Conservation (phyloP, 352 stramenopile genomes). For the Pythium brachiatum region DNA sequence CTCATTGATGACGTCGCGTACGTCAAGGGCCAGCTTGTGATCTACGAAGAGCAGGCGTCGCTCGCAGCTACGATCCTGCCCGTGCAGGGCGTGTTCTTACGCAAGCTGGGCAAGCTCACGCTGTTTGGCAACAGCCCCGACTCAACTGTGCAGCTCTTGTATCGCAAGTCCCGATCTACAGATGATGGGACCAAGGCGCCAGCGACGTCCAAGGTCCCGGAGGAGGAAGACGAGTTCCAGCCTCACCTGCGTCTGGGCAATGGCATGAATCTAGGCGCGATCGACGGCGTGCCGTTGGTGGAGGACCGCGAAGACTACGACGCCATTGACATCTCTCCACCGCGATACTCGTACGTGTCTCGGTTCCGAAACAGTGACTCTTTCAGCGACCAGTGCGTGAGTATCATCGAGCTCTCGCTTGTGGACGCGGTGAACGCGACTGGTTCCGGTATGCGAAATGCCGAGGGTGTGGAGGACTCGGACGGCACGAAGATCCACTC, state of each 20-base stretch:
- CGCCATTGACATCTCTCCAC: conserved; percentile 74
- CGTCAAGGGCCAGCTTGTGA: conserved; percentile 76
- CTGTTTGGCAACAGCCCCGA: conserved; percentile 84
- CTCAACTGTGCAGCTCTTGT: conserved; percentile 75
- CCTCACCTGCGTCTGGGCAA: conserved; percentile 36
- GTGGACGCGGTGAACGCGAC: conserved; percentile 35
- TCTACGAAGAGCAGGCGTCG: conserved; percentile 80
- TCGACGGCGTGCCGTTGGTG: conserved; percentile 61
- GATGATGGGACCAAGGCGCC: conserved; percentile 7
- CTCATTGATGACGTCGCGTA: conserved; percentile 69
- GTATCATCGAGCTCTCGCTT: conserved; percentile 74
- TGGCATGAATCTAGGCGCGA: conserved; percentile 54
- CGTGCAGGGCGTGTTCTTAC: conserved; percentile 80
- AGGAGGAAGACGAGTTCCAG: conserved; percentile 41
- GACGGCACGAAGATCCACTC: conserved; percentile 20
- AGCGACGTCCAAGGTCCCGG: conserved; percentile 10
- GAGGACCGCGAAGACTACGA: conserved; percentile 67
- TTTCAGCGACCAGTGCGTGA: conserved; percentile 82
- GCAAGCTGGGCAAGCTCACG: conserved; percentile 66
- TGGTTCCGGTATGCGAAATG: conserved; percentile 8
- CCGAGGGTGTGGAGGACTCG: conserved; percentile 24
- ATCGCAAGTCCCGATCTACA: conserved; percentile 34
- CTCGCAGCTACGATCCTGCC: conserved; percentile 77
- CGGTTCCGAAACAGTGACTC: conserved; percentile 79
- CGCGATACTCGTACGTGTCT: conserved; percentile 72